Evolutionary conservation across 2,329 filamentous ascomycete species (phyloP).

Genomic region (Hypoxylon sp.): DNA sequence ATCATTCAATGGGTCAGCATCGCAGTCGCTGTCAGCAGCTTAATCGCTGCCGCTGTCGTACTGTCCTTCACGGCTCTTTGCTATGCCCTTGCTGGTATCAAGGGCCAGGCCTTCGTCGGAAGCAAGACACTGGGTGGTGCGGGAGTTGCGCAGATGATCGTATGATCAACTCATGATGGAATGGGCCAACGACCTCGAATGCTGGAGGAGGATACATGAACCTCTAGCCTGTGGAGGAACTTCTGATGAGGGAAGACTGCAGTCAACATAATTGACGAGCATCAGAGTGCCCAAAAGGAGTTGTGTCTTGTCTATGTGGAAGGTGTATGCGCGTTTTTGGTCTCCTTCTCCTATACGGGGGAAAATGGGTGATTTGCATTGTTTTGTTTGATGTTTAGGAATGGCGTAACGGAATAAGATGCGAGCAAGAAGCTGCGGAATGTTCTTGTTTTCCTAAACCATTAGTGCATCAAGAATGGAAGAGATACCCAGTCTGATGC

Average conservation of each 20-base stretch:
- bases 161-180: constrained; percentile 63
- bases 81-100: constrained; percentile 83
- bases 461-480: constrained; percentile 40
- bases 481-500: constrained; percentile 45
- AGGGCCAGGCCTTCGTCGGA: constrained; percentile 86
- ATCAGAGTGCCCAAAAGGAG: constrained; percentile 27
- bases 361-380: constrained; percentile 39
- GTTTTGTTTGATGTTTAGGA: constrained; percentile 39
- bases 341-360: constrained; percentile 26
- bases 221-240: constrained; percentile 12
- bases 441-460: constrained; percentile 38
- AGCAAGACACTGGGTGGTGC: constrained; percentile 97
- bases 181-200: constrained; percentile 12
- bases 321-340: constrained; percentile 28
- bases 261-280: constrained; percentile 31
- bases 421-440: constrained; percentile 39
- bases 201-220: constrained; percentile 11
- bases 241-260: constrained; percentile 13
- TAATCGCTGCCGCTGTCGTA: constrained; percentile 89
- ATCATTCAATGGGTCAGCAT: constrained; percentile 87
- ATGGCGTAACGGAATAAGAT: constrained; percentile 46
- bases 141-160: constrained; percentile 97
- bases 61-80: constrained; percentile 81
- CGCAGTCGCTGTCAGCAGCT: constrained; percentile 71
- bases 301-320: constrained; percentile 21